Percentiles rank a stretch among this genome's conserved stretches.
Conservation (phyloP, 495 filamentous ascomycete species). For the Glarea lozoyensis region DNA sequence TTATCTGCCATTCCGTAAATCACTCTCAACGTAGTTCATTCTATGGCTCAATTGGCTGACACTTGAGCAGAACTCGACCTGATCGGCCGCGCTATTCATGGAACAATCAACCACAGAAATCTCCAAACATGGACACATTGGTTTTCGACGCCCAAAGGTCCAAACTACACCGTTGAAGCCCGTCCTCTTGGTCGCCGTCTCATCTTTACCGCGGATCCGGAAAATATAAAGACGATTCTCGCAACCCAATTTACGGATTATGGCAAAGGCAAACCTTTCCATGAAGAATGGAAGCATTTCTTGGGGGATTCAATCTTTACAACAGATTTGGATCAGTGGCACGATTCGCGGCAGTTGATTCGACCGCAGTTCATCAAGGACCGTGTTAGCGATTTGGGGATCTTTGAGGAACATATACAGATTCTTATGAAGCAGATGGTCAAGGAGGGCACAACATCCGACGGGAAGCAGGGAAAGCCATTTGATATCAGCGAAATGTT, state of each 20-base stretch:
- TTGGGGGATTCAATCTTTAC: slow-evolving; percentile 74
- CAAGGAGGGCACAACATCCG: slow-evolving; percentile 40
- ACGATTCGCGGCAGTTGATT: slow-evolving; percentile 58
- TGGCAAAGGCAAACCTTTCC: slow-evolving; percentile 64
- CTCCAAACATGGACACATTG: slow-evolving; percentile 49
- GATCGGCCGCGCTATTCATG: slow-evolving; percentile 40
- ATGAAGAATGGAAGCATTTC: slow-evolving; percentile 61
- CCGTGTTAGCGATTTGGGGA: slow-evolving; percentile 68
- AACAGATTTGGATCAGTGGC: slow-evolving; percentile 69
- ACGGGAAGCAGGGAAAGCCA: slow-evolving; percentile 34
- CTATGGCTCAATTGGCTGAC: not conserved
- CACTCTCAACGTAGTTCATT: not conserved
- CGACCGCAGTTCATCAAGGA: slow-evolving; percentile 79
- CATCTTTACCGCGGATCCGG: slow-evolving; percentile 62
- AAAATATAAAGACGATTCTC: slow-evolving; percentile 81
- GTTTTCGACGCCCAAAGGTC: slow-evolving; percentile 25
- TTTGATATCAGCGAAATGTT: slow-evolving; percentile 64
- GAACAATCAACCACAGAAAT: slow-evolving; percentile 41
- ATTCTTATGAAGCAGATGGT: slow-evolving; percentile 50
- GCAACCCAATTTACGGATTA: slow-evolving; percentile 65
- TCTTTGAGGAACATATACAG: slow-evolving; percentile 69
- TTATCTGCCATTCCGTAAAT: slow-evolving; percentile 25
- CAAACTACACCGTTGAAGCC: slow-evolving; percentile 49
- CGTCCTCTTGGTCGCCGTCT: slow-evolving; percentile 45
- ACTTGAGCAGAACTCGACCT: slow-evolving; percentile 51